These are phyloP conservation scores for Rhizopogon vinicolor DNA, from an alignment of 768 basidiomycete genomes.

Conservation along the genomic window DNA sequence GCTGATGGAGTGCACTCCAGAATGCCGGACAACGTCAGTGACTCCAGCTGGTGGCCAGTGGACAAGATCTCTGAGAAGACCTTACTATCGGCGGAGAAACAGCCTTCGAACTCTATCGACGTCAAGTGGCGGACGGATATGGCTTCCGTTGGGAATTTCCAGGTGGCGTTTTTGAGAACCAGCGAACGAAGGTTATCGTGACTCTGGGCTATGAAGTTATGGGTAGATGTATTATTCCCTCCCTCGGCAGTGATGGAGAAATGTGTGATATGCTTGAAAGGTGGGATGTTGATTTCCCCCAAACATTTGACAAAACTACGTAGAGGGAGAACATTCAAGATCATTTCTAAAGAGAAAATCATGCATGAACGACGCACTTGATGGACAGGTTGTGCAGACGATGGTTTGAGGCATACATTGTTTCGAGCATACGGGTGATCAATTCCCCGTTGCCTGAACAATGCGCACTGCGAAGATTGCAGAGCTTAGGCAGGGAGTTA, in stretches of 20 bases:
- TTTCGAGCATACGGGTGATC: constrained; percentile 45
- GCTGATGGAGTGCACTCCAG: constrained; percentile 49
- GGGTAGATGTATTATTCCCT: constrained; percentile 33
- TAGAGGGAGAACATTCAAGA: background rate
- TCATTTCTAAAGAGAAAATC: background rate
- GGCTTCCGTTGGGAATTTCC: constrained; percentile 51
- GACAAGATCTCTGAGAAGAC: constrained; percentile 56
- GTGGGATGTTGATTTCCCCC: constrained; percentile 41
- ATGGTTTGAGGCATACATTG: constrained; percentile 47
- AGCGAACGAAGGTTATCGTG: constrained; percentile 48
- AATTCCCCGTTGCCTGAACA: constrained; percentile 54
- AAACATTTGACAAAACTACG: constrained; percentile 32
- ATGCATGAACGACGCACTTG: constrained; percentile 29
- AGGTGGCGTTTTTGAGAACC: constrained; percentile 48
- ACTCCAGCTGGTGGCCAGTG: constrained; percentile 61
- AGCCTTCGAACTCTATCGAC: constrained; percentile 55
- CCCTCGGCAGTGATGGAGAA: constrained; percentile 50
- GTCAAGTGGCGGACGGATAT: constrained; percentile 63
- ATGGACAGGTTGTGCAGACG: constrained; percentile 55
- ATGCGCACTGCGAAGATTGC: constrained; percentile 55
- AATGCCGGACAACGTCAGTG: constrained; percentile 48
- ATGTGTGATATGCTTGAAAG: constrained; percentile 53
- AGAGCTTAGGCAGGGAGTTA: constrained; percentile 61
- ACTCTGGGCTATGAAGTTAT: constrained; percentile 49
- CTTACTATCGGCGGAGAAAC: constrained; percentile 44